Percentiles rank a stretch among this genome's conserved stretches.
phyloP scores from a whole-genome alignment of 345 rosid species.

The Erucastrum elatum region DNA sequence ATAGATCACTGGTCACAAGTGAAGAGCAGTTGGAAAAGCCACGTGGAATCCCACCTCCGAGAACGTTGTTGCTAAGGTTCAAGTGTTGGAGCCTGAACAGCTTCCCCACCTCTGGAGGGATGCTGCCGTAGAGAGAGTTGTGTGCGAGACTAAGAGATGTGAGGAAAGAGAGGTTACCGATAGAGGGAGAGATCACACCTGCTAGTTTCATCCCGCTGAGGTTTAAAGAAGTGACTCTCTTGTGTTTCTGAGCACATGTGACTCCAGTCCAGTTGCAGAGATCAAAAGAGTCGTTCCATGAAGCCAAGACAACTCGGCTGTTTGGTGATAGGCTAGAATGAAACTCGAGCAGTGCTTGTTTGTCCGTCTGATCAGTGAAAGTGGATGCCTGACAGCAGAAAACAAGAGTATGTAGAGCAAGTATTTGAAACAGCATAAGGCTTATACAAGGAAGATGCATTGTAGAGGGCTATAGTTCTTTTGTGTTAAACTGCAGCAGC shows the following conservation, averaged over 20 bases:
- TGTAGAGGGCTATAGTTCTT: background rate
- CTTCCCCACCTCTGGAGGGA: background rate
- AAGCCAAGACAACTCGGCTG: background rate
- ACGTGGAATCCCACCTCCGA: background rate
- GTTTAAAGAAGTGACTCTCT: background rate
- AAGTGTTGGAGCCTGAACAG: conserved; percentile 1
- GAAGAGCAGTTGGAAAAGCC: background rate
- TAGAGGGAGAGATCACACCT: background rate
- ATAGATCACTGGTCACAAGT: background rate
- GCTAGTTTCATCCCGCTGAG: background rate
- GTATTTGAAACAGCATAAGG: background rate
- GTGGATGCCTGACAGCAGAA: background rate
- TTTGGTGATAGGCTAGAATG: background rate
- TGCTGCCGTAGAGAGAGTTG: background rate
- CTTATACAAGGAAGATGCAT: background rate
- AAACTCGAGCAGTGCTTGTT: background rate
- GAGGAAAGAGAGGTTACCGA: background rate
- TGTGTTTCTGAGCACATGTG: background rate
- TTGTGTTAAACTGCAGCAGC: background rate
- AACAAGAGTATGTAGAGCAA: background rate
- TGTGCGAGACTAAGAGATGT: background rate
- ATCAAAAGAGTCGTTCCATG: background rate
- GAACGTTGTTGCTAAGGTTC: background rate
- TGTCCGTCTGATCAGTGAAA: background rate
- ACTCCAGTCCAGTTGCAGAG: conserved; percentile 7